These are phyloP conservation scores for Zygoascus meyerae DNA, from an alignment of 1,139 yeast species.

Conservation along the genomic window DNA sequence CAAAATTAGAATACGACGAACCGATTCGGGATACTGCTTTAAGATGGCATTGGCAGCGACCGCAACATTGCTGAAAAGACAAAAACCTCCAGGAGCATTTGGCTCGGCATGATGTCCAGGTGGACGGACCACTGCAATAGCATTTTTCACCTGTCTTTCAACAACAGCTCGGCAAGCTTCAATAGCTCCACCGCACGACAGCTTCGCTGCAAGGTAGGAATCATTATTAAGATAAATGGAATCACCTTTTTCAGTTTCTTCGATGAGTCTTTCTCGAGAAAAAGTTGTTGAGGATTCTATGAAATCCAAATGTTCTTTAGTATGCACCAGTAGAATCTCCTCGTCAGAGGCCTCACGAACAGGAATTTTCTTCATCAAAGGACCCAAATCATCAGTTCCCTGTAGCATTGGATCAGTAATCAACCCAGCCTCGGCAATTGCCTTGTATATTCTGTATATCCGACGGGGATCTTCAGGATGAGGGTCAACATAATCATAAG, in stretches of 20 bases:
- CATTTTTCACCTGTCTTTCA: constrained; percentile 85
- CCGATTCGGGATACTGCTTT: constrained; percentile 80
- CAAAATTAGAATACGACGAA: constrained; percentile 70
- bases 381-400: constrained; percentile 82
- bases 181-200: constrained; percentile 95
- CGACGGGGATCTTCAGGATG: constrained; percentile 99
- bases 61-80: constrained; percentile 92
- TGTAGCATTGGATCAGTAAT: constrained; percentile 74
- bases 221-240: constrained; percentile 94
- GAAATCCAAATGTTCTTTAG: constrained; percentile 70
- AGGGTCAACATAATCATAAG: constrained; percentile 92
- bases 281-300: constrained; percentile 71
- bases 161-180: constrained; percentile 95
- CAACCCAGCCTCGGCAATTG: constrained; percentile 88
- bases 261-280: constrained; percentile 70
- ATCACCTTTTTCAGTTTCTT: constrained; percentile 88
- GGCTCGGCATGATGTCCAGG: constrained; percentile 99
- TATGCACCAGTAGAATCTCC: constrained; percentile 83
- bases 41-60: constrained; percentile 90
- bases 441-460: constrained; percentile 87
- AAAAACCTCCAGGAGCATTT: constrained; percentile 93
- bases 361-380: constrained; percentile 80
- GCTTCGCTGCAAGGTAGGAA: constrained; percentile 76
- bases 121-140: constrained; percentile 92
- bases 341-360: constrained; percentile 83